Evolutionary conservation across 2,329 filamentous ascomycete genomes (phyloP).

Genomic region (Cladosporium sphaerospermum): DNA sequence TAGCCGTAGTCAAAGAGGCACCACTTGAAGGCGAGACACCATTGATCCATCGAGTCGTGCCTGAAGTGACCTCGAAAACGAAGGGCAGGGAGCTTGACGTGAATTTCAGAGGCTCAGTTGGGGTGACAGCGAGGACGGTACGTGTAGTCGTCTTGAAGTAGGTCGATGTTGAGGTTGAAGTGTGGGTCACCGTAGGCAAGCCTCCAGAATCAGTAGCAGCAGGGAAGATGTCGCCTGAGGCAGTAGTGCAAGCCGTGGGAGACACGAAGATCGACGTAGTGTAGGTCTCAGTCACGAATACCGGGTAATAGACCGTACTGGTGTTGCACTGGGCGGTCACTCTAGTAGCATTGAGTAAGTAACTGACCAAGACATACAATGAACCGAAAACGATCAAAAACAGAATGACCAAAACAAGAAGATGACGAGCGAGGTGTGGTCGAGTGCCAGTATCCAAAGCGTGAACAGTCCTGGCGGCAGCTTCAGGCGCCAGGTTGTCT

Average conservation of each 20-base stretch:
- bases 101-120: conserved; percentile 4
- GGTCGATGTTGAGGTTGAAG: conserved; percentile 15
- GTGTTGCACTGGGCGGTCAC: conserved; percentile 23
- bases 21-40: conserved; percentile 22
- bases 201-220: neutral
- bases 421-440: neutral
- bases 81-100: conserved; percentile 5
- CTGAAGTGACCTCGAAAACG: conserved; percentile 16
- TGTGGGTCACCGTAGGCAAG: conserved; percentile 5
- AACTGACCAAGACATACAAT: conserved; percentile 19
- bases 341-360: conserved; percentile 26
- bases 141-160: conserved; percentile 14
- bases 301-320: conserved; percentile 23
- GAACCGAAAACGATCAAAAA: conserved; percentile 23
- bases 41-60: conserved; percentile 24
- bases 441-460: neutral
- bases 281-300: conserved; percentile 16
- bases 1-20: conserved; percentile 18
- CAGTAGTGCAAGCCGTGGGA: conserved; percentile 4
- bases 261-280: conserved; percentile 8
- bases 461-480: neutral
- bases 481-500: conserved; percentile 8
- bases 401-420: conserved; percentile 16
- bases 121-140: conserved; percentile 18
- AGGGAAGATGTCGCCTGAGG: neutral